These are phyloP conservation scores for Rubia tinctorum DNA, from an alignment of 305 asterid species.

Conservation along the genomic window DNA sequence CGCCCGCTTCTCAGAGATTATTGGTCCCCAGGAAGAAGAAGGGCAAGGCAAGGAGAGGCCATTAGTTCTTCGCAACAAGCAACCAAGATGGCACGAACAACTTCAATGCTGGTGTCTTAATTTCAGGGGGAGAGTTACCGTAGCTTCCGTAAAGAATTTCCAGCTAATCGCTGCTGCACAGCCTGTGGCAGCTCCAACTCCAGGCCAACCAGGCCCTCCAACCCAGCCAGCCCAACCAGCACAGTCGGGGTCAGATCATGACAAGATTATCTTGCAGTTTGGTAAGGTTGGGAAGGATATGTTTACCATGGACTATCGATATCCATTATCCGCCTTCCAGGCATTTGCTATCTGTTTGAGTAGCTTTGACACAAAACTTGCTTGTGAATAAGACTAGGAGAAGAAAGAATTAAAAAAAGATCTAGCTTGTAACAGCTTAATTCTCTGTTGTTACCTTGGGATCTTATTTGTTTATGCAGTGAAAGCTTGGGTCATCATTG, in stretches of 20 bases:
- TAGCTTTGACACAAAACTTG: constrained; percentile 40
- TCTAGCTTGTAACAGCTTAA: constrained; percentile 23
- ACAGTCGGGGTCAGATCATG: constrained; percentile 26
- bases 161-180: constrained; percentile 28
- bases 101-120: constrained; percentile 40
- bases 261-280: constrained; percentile 36
- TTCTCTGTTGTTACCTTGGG: constrained; percentile 12
- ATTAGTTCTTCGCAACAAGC: constrained; percentile 32
- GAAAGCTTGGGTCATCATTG: constrained; percentile 10
- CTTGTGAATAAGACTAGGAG: constrained; percentile 29
- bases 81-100: constrained; percentile 39
- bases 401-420: background rate
- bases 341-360: constrained; percentile 42
- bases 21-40: constrained; percentile 18
- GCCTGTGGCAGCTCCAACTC: constrained; percentile 18
- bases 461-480: constrained; percentile 4
- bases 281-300: constrained; percentile 38
- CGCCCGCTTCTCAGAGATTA: constrained; percentile 28
- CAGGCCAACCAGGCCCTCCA: constrained; percentile 21
- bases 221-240: constrained; percentile 28
- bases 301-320: constrained; percentile 41
- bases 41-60: constrained; percentile 28
- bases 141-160: constrained; percentile 36
- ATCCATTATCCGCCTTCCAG: constrained; percentile 38
- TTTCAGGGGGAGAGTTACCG: constrained; percentile 35